These are phyloP conservation scores for Xylariaceae sp. DNA, from an alignment of 2,329 filamentous ascomycete species.

Conservation along the genomic window DNA sequence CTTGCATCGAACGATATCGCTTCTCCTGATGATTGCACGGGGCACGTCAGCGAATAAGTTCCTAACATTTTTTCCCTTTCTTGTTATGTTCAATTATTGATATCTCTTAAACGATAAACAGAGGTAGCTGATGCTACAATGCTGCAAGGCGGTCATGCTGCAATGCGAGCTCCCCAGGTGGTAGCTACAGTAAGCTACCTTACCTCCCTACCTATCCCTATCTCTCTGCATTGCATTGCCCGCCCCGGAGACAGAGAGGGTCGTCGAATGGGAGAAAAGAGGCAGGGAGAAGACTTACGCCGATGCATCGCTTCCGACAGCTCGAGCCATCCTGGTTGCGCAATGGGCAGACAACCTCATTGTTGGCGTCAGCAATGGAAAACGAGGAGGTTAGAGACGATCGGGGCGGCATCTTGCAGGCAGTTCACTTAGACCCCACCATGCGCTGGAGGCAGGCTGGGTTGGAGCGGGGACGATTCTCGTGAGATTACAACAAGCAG, in stretches of 20 bases:
- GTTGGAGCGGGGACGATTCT: conserved; percentile 31
- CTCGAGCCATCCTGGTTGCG: conserved; percentile 93
- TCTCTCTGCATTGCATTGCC: neutral
- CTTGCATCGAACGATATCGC: conserved; percentile 96
- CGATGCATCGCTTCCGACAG: conserved; percentile 95
- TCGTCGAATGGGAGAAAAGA: neutral
- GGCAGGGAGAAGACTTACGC: conserved; percentile 62
- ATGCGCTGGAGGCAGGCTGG: conserved; percentile 40
- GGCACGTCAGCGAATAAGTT: conserved; percentile 21
- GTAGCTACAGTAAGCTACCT: neutral
- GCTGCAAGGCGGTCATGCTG: neutral
- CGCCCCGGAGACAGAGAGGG: neutral
- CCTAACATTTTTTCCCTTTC: neutral
- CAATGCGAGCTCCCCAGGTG: neutral
- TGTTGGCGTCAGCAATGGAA: conserved; percentile 84
- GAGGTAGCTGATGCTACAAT: neutral
- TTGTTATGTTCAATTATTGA: too few relatives aligned
- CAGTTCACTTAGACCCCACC: conserved; percentile 40
- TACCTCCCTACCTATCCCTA: neutral
- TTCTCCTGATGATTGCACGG: conserved; percentile 62
- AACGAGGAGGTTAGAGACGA: conserved; percentile 84
- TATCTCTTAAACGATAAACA: neutral
- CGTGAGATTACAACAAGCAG: conserved; percentile 23
- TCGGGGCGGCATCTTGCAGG: conserved; percentile 80
- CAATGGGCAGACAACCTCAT: conserved; percentile 94